Evolutionary conservation across 805 yeast species (phyloP).

Genomic region (Wickerhamomyces ciferrii): DNA sequence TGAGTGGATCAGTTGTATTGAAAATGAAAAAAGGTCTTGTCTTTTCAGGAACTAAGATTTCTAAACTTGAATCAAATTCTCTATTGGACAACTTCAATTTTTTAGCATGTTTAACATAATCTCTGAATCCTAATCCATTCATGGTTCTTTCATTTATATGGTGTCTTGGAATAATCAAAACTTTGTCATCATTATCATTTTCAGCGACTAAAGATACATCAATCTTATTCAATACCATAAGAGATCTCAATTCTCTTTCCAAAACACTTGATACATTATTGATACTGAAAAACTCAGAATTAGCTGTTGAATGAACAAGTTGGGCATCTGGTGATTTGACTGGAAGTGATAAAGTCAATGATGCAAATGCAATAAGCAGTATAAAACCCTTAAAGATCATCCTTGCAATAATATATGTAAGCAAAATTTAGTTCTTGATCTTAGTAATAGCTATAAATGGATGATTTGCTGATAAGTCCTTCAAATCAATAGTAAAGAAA

Average conservation of each 20-base stretch:
- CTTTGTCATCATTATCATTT: slow-evolving; percentile 9
- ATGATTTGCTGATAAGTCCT: no score
- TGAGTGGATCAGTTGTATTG: slow-evolving; percentile 24
- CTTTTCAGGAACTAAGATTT: slow-evolving; percentile 27
- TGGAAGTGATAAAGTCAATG: neutral
- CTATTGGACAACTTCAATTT: slow-evolving; percentile 12
- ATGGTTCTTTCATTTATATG: slow-evolving; percentile 18
- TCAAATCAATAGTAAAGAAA: no score
- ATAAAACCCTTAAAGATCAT: neutral
- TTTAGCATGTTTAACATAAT: slow-evolving; percentile 19
- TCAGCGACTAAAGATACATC: neutral
- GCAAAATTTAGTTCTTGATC: neutral
- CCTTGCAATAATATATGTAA: neutral
- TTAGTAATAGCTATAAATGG: no score
- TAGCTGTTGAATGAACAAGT: neutral
- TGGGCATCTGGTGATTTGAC: neutral
- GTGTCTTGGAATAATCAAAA: slow-evolving; percentile 24
- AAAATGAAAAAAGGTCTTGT: slow-evolving; percentile 33
- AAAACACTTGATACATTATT: neutral
- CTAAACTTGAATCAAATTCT: slow-evolving; percentile 8
- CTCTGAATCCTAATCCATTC: slow-evolving; percentile 22
- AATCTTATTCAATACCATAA: neutral
- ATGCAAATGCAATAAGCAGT: neutral
- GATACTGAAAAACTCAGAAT: neutral
- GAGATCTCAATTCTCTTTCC: neutral